Evolutionary conservation across 257 asterid species (phyloP).

Genomic region (Plectranthus barbatus): DNA sequence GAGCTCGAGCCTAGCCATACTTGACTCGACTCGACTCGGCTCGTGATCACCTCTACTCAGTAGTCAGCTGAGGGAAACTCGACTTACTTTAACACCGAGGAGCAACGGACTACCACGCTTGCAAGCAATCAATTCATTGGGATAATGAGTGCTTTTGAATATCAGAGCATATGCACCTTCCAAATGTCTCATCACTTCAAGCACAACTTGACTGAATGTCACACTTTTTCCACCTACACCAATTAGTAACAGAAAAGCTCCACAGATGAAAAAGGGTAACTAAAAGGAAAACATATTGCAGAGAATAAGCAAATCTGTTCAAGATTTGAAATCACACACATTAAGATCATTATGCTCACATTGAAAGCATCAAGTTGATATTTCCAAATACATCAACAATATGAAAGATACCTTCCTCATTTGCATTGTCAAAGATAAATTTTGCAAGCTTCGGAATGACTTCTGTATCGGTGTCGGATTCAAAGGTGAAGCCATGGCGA

Average conservation of each 20-base stretch:
- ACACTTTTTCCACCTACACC: constrained; percentile 64
- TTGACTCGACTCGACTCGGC: too few species aligned
- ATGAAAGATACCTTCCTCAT: constrained; percentile 79
- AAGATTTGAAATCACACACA: background rate
- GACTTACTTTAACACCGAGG: constrained; percentile 93
- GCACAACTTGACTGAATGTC: constrained; percentile 92
- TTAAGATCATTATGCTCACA: too few species aligned
- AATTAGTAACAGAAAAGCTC: background rate
- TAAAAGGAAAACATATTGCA: background rate
- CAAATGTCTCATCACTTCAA: constrained; percentile 93
- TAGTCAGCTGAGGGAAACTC: background rate
- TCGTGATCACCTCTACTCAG: too few species aligned
- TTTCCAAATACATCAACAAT: too few species aligned
- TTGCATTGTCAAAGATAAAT: constrained; percentile 79
- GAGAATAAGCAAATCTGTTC: background rate
- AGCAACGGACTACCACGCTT: constrained; percentile 98
- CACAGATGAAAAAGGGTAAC: background rate
- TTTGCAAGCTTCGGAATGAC: constrained; percentile 99
- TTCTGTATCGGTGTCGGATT: constrained; percentile 96
- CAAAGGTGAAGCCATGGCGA: constrained; percentile 89
- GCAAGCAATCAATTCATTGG: constrained; percentile 94
- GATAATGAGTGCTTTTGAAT: constrained; percentile 86
- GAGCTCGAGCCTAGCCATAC: too few species aligned
- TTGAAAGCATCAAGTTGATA: too few species aligned
- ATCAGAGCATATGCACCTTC: constrained; percentile 99